Evolutionary conservation across 2,329 filamentous ascomycete species (phyloP), one percentile per base, ranked within the genome.

Genomic region (Sclerotinia nivalis): DNA sequence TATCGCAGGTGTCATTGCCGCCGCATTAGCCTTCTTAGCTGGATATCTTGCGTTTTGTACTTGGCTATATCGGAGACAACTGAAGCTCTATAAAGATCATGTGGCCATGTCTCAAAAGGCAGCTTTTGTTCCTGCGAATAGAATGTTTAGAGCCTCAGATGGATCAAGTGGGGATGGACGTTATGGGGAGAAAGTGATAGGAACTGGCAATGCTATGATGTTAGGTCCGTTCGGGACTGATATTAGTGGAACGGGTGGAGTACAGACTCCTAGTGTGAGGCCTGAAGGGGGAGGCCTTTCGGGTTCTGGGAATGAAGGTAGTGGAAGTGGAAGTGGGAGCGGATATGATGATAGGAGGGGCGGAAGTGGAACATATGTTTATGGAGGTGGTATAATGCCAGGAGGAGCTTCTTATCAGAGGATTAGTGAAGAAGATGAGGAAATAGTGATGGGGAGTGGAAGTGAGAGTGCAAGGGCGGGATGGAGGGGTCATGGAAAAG

Each of bases 41-140:
- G 80, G 82, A 1, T 92, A 92, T 77, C 84, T 92, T 18, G 89
- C 87, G 59, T 92, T 91, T 82, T 91, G 89, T 79, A 85, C 87
- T 25, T 93, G 89, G 87, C 81, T 93, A 10, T 93, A 93, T 82
- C 85, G 90, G 40, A 88, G 89, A 62, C 90, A 91, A 78, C 85
- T 93, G 22, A 80, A 82, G 43, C 85, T 91, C 13, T 93, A 93
- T 83, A 89, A 90, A 79, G 83, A 85, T 47, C 91, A 93, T 77
- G 85, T 91, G 45, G 87, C 88, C 1, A 86, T 90, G 75, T 82
- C 86, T 1, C 89, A 92, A 75, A 83, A 85, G 5, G 86, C 87
- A 65, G 80, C 82, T 1, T 81, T 81, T n/a, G 80, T 45, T 8
- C 64, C 64, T 20, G 45, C 37, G 4, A 55, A 31, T 34, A 49